These are phyloP conservation scores for Dothistroma septosporum DNA, from an alignment of 2,329 filamentous ascomycete species.

Conservation along the genomic window DNA sequence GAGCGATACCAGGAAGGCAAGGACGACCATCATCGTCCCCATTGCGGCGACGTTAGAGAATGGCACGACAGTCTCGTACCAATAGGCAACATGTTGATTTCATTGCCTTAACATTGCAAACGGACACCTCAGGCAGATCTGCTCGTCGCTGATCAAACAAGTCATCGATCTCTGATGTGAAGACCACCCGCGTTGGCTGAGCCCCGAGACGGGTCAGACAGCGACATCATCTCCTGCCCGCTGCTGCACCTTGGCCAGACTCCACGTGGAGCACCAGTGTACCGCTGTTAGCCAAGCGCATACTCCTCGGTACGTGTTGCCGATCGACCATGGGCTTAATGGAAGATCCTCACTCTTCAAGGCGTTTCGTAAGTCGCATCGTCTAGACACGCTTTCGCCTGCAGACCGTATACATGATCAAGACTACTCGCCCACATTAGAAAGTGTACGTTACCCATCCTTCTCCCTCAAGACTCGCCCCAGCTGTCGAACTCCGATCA, in stretches of 20 bases:
- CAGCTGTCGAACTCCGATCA: neutral
- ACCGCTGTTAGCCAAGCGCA: neutral
- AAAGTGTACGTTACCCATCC: neutral
- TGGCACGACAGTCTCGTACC: neutral
- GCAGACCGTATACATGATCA: neutral
- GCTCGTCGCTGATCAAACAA: too few relatives aligned
- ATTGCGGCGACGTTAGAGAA: neutral
- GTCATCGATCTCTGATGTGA: too few relatives aligned
- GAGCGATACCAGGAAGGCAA: neutral
- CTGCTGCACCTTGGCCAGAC: neutral
- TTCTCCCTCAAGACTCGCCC: neutral
- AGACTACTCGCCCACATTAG: neutral
- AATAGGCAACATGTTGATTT: neutral
- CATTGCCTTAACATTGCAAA: neutral
- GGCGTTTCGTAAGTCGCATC: neutral
- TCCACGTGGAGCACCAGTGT: neutral
- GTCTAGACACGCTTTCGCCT: neutral
- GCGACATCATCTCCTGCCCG: neutral
- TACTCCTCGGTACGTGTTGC: constrained; percentile 2
- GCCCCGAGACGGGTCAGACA: neutral
- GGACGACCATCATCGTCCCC: neutral
- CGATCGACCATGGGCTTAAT: neutral
- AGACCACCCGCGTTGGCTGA: neutral
- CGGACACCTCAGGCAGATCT: neutral
- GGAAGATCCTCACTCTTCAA: too few relatives aligned